These are phyloP conservation scores for Hypomyces perniciosus DNA, from an alignment of 2,329 filamentous ascomycete species.

Conservation along the genomic window DNA sequence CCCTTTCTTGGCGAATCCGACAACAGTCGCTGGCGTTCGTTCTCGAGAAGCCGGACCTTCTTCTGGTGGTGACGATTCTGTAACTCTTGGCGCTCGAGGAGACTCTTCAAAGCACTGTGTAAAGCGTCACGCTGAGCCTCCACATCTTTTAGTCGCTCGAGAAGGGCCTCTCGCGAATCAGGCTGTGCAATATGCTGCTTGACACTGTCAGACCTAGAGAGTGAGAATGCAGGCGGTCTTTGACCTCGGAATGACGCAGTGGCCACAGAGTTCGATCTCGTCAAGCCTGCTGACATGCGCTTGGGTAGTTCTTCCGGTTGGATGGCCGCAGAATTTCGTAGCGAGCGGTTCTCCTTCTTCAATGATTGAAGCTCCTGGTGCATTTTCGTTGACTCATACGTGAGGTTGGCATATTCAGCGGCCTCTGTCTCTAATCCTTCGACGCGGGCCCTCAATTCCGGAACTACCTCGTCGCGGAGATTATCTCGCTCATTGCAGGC, in stretches of 20 bases:
- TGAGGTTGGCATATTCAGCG: conserved; percentile 63
- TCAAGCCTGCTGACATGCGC: conserved; percentile 43
- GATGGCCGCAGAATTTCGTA: conserved; percentile 36
- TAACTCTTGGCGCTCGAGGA: conserved; percentile 79
- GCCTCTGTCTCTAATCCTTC: conserved; percentile 74
- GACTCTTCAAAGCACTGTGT: conserved; percentile 76
- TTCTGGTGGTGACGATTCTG: conserved; percentile 81
- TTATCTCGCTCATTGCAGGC: conserved; percentile 87
- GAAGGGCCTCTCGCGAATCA: conserved; percentile 62
- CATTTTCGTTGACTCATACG: conserved; percentile 77
- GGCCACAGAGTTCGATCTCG: conserved; percentile 63
- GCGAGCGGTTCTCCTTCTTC: conserved; percentile 58
- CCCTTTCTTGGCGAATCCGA: conserved; percentile 63
- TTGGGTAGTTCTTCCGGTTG: conserved; percentile 15
- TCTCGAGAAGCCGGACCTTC: conserved; percentile 68
- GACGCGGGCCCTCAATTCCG: conserved; percentile 67
- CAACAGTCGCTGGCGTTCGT: conserved; percentile 69
- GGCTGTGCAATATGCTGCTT: conserved; percentile 36
- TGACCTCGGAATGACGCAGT: conserved; percentile 41
- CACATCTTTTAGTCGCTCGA: conserved; percentile 82
- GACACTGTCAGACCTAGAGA: conserved; percentile 57
- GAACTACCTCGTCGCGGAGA: conserved; percentile 80
- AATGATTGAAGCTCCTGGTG: conserved; percentile 77
- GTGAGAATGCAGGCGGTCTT: conserved; percentile 28
- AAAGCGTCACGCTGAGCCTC: conserved; percentile 91